phyloP scores from a whole-genome alignment of 1,139 yeast species.

The Pichia norvegensis region DNA sequence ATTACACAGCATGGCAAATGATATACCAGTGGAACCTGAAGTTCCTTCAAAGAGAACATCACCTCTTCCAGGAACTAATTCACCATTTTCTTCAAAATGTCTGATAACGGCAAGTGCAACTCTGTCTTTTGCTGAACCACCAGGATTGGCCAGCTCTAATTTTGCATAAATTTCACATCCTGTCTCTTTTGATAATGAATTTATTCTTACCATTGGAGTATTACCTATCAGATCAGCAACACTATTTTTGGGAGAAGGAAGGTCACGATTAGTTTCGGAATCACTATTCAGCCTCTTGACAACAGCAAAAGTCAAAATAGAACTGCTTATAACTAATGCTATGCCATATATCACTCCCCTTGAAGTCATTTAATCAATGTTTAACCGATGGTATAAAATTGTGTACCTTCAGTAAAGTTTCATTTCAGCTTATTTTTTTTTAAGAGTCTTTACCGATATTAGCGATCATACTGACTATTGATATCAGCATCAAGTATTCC shows the following conservation, averaged over 20 bases:
- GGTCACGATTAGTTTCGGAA: not conserved
- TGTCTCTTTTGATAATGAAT: constrained; percentile 64
- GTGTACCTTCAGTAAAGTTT: no score
- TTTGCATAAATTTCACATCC: constrained; percentile 85
- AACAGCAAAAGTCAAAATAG: constrained; percentile 4
- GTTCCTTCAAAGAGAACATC: constrained; percentile 89
- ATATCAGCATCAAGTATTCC: no score
- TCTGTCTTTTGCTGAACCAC: constrained; percentile 92
- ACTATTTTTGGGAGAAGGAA: constrained; percentile 6
- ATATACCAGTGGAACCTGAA: constrained; percentile 92
- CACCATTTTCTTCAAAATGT: constrained; percentile 55
- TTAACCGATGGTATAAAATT: no score
- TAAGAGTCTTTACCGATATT: not conserved
- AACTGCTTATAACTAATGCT: constrained; percentile 3
- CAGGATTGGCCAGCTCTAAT: constrained; percentile 81
- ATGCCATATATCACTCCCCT: not conserved
- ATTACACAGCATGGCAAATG: constrained; percentile 80
- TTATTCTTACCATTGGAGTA: constrained; percentile 76
- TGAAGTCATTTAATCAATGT: not conserved
- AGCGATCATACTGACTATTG: not conserved
- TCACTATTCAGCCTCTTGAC: not conserved
- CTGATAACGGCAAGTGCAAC: constrained; percentile 81
- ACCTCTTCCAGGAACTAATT: constrained; percentile 47
- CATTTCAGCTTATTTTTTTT: no score
- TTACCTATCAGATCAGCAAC: constrained; percentile 71